A percentile compares a stretch with the other conserved stretches of the same genome.
phyloP scores from a whole-genome alignment of 169 alveolate genomes.

The Eimeria tenella region DNA sequence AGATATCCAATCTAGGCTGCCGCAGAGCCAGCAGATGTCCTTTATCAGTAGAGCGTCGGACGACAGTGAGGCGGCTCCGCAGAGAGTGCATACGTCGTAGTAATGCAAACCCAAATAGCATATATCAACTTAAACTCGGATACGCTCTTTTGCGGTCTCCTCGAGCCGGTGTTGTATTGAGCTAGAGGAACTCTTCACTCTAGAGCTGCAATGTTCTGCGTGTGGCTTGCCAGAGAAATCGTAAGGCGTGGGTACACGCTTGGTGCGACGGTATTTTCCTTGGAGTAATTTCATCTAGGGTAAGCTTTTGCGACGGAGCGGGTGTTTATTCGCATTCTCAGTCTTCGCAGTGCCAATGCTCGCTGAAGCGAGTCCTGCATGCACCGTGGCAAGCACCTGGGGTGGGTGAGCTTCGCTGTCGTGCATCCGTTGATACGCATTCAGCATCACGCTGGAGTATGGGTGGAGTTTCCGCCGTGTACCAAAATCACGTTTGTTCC shows the following conservation, averaged over 20 bases:
- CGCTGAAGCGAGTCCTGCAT: constrained; percentile 2
- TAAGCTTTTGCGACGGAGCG: constrained; percentile 41
- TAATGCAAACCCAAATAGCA: too few relatives aligned
- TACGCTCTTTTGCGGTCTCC: too few relatives aligned
- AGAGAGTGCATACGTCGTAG: too few relatives aligned
- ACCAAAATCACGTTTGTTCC: not conserved
- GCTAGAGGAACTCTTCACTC: too few relatives aligned
- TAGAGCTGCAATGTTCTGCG: not conserved
- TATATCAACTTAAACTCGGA: too few relatives aligned
- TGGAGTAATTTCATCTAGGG: not conserved
- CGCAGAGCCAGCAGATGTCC: constrained; percentile 49
- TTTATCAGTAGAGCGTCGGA: constrained; percentile 48
- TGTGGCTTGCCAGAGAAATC: constrained; percentile 1
- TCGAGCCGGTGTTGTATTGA: too few relatives aligned
- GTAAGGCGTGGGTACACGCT: constrained; percentile 1
- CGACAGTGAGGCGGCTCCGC: constrained; percentile 1
- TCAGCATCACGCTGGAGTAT: not conserved
- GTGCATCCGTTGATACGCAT: not conserved
- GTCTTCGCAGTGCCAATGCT: constrained; percentile 39
- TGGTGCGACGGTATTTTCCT: not conserved
- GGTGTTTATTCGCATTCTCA: not conserved
- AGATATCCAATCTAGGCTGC: constrained; percentile 42
- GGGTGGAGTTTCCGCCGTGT: not conserved
- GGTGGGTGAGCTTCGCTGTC: not conserved
- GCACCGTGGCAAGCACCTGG: not conserved